Evolutionary conservation across 164 flowering plant species (phyloP).

Genomic region (Umbellularia californica): DNA sequence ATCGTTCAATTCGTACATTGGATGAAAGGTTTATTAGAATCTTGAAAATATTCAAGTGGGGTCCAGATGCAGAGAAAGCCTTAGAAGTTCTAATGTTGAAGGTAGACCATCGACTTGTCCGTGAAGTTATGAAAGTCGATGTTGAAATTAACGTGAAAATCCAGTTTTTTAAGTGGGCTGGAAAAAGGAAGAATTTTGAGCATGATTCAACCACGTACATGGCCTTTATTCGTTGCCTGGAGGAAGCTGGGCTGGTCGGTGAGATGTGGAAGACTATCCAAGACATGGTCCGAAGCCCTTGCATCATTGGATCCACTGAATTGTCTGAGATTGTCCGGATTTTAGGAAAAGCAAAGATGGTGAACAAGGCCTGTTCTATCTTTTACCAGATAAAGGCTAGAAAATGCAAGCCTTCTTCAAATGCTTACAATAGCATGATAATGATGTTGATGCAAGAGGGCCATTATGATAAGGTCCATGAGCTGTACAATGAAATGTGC

Average conservation of each 20-base stretch:
- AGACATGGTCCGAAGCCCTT: conserved; percentile 63
- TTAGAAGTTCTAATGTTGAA: conserved; percentile 77
- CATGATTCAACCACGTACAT: conserved; percentile 74
- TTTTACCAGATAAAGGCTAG: conserved; percentile 71
- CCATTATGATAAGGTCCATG: conserved; percentile 75
- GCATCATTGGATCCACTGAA: conserved; percentile 44
- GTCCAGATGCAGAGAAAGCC: conserved; percentile 93
- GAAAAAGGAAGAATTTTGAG: conserved; percentile 63
- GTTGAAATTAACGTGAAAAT: conserved; percentile 68
- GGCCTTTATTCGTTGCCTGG: conserved; percentile 68
- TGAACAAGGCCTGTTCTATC: conserved; percentile 70
- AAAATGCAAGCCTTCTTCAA: conserved; percentile 63
- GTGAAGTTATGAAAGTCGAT: conserved; percentile 61
- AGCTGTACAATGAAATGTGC: conserved; percentile 91
- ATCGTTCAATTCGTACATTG: conserved; percentile 42
- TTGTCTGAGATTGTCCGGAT: conserved; percentile 65
- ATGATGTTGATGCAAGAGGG: conserved; percentile 80
- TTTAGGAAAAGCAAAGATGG: conserved; percentile 82
- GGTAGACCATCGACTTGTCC: conserved; percentile 78
- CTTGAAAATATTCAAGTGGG: conserved; percentile 97
- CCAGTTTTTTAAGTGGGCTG: conserved; percentile 91
- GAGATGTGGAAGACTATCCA: conserved; percentile 82
- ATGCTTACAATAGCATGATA: conserved; percentile 67
- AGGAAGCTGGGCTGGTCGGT: conserved; percentile 56
- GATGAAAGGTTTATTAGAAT: conserved; percentile 92